phyloP scores from a whole-genome alignment of 2,329 filamentous ascomycete genomes.

The Xylariaceae sp. region DNA sequence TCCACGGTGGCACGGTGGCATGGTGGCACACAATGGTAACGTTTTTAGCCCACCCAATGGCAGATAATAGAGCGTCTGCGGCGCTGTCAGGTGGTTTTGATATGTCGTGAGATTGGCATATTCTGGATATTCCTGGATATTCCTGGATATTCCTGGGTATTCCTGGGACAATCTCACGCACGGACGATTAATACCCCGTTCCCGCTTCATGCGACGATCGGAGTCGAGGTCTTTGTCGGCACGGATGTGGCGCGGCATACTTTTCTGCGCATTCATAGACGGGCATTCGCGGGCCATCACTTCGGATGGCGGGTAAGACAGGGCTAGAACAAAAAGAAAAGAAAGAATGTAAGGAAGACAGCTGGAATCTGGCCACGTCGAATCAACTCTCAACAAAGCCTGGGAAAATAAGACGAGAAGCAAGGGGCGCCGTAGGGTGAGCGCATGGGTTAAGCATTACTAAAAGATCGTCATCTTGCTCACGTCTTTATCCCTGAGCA shows the following conservation, averaged over 20 bases:
- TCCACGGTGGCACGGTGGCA: conserved; percentile 5
- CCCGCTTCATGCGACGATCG: conserved; percentile 1
- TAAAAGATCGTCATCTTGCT: too few species aligned
- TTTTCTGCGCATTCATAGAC: not conserved
- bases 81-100: conserved; percentile 3
- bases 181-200: too few species aligned
- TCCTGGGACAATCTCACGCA: too few species aligned
- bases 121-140: too few species aligned
- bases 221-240: not conserved
- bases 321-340: not conserved
- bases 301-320: not conserved
- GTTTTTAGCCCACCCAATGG: not conserved
- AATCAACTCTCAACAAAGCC: not conserved
- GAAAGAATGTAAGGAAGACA: not conserved
- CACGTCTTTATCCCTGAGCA: too few species aligned
- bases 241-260: not conserved
- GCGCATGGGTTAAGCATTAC: too few species aligned
- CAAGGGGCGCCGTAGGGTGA: too few species aligned
- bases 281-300: not conserved
- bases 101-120: too few species aligned
- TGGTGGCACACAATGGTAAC: conserved; percentile 9
- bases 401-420: not conserved
- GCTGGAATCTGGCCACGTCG: not conserved
- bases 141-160: too few species aligned
- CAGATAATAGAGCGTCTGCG: conserved; percentile 2